Evolutionary conservation across 2,329 filamentous ascomycete species (phyloP), one percentile per base, ranked within the genome.

Genomic region (Xylaria sp.): DNA sequence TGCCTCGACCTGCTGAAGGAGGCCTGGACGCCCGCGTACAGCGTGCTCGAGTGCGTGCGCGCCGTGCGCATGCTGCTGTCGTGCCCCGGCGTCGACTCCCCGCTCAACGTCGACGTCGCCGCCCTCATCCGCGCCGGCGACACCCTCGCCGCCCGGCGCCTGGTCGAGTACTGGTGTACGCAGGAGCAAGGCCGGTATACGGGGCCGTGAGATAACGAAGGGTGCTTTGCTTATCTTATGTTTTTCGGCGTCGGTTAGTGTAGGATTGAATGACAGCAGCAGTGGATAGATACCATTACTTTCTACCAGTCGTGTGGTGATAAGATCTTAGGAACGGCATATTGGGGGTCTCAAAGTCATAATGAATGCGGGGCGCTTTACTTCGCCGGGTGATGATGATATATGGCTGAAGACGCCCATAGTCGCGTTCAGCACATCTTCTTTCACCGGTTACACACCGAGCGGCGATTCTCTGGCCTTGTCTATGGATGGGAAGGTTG

Each of bases 21-120:
- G 65, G 87, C 87, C 20, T 98, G 95, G 95, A 92, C 92, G 68
- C 93, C 94, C 0, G 90, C 93, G 20, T 96, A 97, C 81, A 94
- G 91, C 50, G 87, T 98, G 23, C 87, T 91, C 44, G 88, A 91
- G 76, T 92, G 91, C 70, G 83, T 95, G 76, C 90, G 92, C 75
- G 89, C 89, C 56, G 87, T 95, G 72, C 88, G 92, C 73, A 87
- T 92, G 83, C 84, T 96, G 75, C 83, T 93, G 67, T 85, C 82
- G 32, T 89, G 86, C 71, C 91, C 92, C 1, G 92, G 90, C 79
- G 86, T 89, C 56, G 92, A 95, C 76, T 91, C 87, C 73, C 93
- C 93, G 74, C 83, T 96, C 70, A 94, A 94, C 80, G 87, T 96
- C 32, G 93, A 96, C 79, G 85, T 93, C 39, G 93, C 92, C 64